Percentiles rank a stretch among this genome's conserved stretches.
These are phyloP conservation scores for Dorcoceras hygrometricum DNA, from an alignment of 257 asterid genomes.

Conservation along the genomic window DNA sequence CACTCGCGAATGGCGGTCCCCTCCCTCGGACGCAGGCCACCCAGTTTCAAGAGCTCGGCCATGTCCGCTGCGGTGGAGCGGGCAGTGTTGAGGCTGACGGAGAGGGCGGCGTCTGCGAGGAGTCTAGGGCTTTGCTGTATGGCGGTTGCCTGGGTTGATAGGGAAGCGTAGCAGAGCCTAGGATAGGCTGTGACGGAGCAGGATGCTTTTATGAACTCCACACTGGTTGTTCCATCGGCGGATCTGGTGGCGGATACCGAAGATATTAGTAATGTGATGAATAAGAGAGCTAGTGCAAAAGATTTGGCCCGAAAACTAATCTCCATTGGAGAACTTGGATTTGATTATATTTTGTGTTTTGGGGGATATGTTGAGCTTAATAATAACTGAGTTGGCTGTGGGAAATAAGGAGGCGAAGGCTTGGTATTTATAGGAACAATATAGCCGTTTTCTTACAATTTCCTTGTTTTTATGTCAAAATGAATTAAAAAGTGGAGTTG, in stretches of 20 bases:
- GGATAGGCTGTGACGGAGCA: neutral
- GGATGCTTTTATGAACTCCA: neutral
- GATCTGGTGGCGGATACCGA: neutral
- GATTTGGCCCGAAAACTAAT: neutral
- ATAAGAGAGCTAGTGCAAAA: neutral
- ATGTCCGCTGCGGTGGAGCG: neutral
- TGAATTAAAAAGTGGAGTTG: neutral
- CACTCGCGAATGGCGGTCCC: neutral
- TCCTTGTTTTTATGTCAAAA: neutral
- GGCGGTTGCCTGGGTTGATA: neutral
- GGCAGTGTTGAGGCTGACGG: neutral
- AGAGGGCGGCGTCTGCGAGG: neutral
- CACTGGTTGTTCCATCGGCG: neutral
- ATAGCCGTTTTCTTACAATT: neutral
- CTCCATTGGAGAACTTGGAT: neutral
- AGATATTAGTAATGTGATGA: neutral
- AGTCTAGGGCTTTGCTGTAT: neutral
- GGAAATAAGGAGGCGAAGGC: neutral
- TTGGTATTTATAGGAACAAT: neutral
- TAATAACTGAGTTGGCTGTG: neutral
- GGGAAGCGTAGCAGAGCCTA: neutral
- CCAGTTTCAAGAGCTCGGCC: neutral
- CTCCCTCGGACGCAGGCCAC: neutral
- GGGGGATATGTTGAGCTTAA: too few relatives aligned
- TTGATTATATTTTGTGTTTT: neutral